phyloP scores from a whole-genome alignment of 1,139 yeast species.

The Scheffersomyces illinoinensis region DNA sequence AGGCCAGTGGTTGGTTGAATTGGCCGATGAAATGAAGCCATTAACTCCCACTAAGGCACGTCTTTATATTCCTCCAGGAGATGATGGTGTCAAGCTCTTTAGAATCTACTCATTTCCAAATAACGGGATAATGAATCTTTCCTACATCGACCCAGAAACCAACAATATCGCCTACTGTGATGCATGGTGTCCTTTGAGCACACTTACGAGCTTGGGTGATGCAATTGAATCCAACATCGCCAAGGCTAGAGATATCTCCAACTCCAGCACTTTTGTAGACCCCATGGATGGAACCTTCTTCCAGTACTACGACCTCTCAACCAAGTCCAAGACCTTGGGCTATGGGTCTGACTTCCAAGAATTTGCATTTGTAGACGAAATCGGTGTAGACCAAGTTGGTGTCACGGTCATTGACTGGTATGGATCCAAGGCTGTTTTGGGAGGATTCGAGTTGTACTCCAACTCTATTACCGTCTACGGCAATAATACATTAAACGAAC shows the following conservation, averaged over 20 bases:
- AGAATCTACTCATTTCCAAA: conserved; percentile 78
- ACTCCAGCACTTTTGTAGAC: conserved; percentile 30
- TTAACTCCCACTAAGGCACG: conserved; percentile 74
- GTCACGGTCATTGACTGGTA: conserved; percentile 70
- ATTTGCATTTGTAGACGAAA: conserved; percentile 72
- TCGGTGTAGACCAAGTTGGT: conserved; percentile 63
- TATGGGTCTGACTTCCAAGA: conserved; percentile 65
- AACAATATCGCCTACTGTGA: conserved; percentile 66
- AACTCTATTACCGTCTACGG: conserved; percentile 66
- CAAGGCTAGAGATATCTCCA: conserved; percentile 19
- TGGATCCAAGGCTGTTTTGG: conserved; percentile 66
- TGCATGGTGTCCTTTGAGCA: conserved; percentile 77
- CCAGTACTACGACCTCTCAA: conserved; percentile 40
- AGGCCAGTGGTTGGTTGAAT: conserved; percentile 68
- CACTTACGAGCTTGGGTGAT: conserved; percentile 28
- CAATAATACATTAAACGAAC: conserved; percentile 69
- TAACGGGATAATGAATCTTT: conserved; percentile 87
- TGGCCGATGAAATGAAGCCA: conserved; percentile 54
- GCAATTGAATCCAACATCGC: conserved; percentile 21
- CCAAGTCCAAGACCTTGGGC: conserved; percentile 45
- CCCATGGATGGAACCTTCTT: conserved; percentile 38
- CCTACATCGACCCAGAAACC: conserved; percentile 75
- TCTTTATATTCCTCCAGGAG: conserved; percentile 58
- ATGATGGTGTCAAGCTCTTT: conserved; percentile 61
- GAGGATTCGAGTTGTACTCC: conserved; percentile 75